phyloP scores from a whole-genome alignment of 441 rosid genomes.

The Erodium texanum region DNA sequence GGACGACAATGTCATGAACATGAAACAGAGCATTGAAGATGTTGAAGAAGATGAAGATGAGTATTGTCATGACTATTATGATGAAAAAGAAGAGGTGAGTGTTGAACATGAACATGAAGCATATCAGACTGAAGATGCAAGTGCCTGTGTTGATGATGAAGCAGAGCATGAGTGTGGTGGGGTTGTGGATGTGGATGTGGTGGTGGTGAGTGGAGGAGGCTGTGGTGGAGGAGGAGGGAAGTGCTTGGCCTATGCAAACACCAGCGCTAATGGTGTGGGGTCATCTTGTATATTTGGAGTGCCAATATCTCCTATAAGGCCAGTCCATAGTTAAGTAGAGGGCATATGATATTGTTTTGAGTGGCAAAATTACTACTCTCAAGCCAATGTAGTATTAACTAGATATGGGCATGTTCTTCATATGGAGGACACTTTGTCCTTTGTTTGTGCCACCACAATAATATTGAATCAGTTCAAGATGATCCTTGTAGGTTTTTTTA shows the following conservation, averaged over 20 bases:
- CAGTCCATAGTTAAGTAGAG: constrained; percentile 37
- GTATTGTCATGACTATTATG: too few species aligned
- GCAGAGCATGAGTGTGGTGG: constrained; percentile 12
- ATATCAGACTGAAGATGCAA: too few species aligned
- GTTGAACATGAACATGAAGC: too few species aligned
- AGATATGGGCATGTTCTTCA: not conserved
- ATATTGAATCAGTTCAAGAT: not conserved
- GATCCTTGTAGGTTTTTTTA: too few species aligned
- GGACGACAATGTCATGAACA: constrained; percentile 19
- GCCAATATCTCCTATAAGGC: constrained; percentile 48
- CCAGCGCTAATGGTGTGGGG: constrained; percentile 12
- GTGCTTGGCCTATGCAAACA: constrained; percentile 29
- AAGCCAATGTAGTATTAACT: not conserved
- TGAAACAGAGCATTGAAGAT: not conserved
- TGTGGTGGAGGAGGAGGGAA: constrained; percentile 33
- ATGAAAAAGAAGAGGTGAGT: too few species aligned
- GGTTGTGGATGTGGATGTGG: constrained; percentile 16
- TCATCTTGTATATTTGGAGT: constrained; percentile 31
- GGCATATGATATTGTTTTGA: not conserved
- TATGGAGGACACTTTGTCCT: not conserved
- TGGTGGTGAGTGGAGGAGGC: not conserved
- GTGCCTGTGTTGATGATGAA: too few species aligned
- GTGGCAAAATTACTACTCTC: too few species aligned
- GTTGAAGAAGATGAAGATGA: constrained; percentile 12
- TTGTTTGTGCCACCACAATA: not conserved